A percentile compares a stretch with the other conserved stretches of the same genome.
These are phyloP conservation scores for Pichia sp. DNA, from an alignment of 1,139 yeast genomes.

Conservation along the genomic window DNA sequence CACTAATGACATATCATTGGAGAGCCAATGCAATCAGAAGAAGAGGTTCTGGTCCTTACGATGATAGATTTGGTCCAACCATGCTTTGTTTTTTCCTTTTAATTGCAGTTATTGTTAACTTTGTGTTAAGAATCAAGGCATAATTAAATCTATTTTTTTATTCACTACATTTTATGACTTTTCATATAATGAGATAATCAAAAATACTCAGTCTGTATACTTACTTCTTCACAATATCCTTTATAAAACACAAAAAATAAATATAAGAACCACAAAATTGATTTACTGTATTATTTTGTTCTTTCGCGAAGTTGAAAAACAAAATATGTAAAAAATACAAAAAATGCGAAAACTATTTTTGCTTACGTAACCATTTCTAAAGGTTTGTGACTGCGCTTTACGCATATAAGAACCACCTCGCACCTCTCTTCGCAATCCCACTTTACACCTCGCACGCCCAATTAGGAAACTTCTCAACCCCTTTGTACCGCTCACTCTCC, in stretches of 20 bases:
- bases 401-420: no score
- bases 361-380: background rate
- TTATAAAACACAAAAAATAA: background rate
- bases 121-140: conserved; percentile 71
- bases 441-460: background rate
- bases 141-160: conserved; percentile 12
- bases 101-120: conserved; percentile 88
- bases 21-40: conserved; percentile 97
- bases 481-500: background rate
- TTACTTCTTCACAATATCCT: background rate
- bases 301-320: background rate
- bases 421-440: conserved; percentile 4
- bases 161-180: background rate
- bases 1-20: conserved; percentile 95
- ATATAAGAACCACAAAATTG: no score
- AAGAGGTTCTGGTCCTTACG: conserved; percentile 97
- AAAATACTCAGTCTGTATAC: no score
- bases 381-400: conserved; percentile 10
- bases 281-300: background rate
- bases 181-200: no score
- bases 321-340: background rate
- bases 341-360: background rate
- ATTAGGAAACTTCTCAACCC: background rate
- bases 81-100: conserved; percentile 90
- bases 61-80: conserved; percentile 98